Evolutionary conservation across 371 early-diverging fungal species (phyloP).

Genomic region (Rhizopus arrhizus): DNA sequence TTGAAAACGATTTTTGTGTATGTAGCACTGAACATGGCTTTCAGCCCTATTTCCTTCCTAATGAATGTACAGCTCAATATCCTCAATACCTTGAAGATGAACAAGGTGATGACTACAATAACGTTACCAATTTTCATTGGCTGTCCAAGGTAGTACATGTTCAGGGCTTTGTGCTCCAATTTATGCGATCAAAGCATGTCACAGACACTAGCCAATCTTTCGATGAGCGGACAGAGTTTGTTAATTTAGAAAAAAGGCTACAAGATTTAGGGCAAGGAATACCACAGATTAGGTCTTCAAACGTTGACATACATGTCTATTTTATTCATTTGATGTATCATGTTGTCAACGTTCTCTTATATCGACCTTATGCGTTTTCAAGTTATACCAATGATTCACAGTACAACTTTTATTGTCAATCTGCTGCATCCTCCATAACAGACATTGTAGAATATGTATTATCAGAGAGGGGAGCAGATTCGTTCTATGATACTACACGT

Average conservation of each 20-base stretch:
- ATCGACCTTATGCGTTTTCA: slow-evolving; percentile 22
- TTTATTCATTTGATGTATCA: slow-evolving; percentile 30
- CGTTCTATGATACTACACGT: slow-evolving; percentile 29
- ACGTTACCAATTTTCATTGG: slow-evolving; percentile 37
- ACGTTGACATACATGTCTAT: slow-evolving; percentile 1
- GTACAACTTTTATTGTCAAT: slow-evolving; percentile 28
- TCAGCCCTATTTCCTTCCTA: slow-evolving; percentile 14
- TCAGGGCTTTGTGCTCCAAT: slow-evolving; percentile 36
- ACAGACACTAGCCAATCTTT: not conserved
- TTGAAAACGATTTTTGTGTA: too few species aligned
- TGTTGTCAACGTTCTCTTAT: slow-evolving; percentile 21
- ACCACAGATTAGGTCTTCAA: not conserved
- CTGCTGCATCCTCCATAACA: slow-evolving; percentile 35
- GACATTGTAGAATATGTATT: slow-evolving; percentile 30
- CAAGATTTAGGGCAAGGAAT: slow-evolving; percentile 10
- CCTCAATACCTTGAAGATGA: slow-evolving; percentile 30
- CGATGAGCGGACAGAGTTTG: slow-evolving; percentile 11
- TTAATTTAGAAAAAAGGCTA: slow-evolving; percentile 12
- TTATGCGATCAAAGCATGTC: slow-evolving; percentile 32
- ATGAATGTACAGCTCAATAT: slow-evolving; percentile 33
- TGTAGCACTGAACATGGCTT: slow-evolving; percentile 37
- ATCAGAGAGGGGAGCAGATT: slow-evolving; percentile 21
- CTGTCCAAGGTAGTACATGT: slow-evolving; percentile 37
- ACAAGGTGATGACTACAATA: slow-evolving; percentile 17
- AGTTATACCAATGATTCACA: not conserved